These are phyloP conservation scores for Pyrus communis DNA, from an alignment of 306 rosid species.

Conservation along the genomic window DNA sequence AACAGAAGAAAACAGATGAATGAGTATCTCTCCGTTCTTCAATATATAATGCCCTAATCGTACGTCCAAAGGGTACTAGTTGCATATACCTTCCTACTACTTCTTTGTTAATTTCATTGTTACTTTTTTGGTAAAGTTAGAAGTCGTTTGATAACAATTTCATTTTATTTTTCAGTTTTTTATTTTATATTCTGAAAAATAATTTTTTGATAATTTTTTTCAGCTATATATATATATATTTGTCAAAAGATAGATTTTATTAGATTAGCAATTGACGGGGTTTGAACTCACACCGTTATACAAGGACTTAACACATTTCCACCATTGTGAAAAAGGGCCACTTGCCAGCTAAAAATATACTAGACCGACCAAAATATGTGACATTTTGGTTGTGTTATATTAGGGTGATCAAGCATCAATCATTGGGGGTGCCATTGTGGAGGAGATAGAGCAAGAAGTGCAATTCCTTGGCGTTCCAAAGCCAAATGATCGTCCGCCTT, in stretches of 20 bases:
- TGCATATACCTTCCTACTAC: not conserved
- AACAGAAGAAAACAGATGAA: slow-evolving; percentile 92
- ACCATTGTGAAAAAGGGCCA: too few relatives aligned
- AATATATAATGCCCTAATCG: slow-evolving; percentile 85
- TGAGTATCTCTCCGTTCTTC: slow-evolving; percentile 82
- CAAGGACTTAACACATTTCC: too few relatives aligned
- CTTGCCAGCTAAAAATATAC: too few relatives aligned
- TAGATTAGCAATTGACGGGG: too few relatives aligned
- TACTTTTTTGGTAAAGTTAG: too few relatives aligned
- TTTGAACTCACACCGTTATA: too few relatives aligned
- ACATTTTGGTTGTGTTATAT: not conserved
- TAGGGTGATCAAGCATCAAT: slow-evolving; percentile 96
- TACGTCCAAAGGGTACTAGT: slow-evolving; percentile 80
- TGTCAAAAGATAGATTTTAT: too few relatives aligned
- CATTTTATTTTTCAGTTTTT: too few relatives aligned
- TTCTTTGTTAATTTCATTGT: not conserved
- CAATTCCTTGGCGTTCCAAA: slow-evolving; percentile 50
- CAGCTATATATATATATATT: too few relatives aligned
- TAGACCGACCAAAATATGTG: not conserved
- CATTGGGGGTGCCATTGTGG: slow-evolving; percentile 89
- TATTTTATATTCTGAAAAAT: too few relatives aligned
- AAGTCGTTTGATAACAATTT: too few relatives aligned
- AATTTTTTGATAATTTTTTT: too few relatives aligned
- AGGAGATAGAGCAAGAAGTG: slow-evolving; percentile 78
- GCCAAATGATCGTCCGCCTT: slow-evolving; percentile 33